phyloP scores from a whole-genome alignment of 2,329 filamentous ascomycete genomes.

The Pyricularia sp. region DNA sequence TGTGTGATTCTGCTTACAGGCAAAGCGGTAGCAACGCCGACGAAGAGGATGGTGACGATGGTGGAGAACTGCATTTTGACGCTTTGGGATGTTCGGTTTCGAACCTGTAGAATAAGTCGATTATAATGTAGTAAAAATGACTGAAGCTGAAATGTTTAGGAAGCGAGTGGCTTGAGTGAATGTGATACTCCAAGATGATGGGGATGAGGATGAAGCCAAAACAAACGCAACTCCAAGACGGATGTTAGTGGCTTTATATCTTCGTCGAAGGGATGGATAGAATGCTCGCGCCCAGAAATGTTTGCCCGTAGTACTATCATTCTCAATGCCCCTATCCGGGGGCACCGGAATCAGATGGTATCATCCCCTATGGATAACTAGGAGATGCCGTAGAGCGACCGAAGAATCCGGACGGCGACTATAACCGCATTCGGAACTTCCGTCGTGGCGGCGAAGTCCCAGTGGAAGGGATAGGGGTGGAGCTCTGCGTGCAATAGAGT shows the following conservation, averaged over 20 bases:
- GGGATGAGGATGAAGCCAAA: neutral
- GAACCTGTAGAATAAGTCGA: neutral
- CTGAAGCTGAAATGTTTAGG: neutral
- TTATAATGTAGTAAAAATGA: neutral
- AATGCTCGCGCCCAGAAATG: no score
- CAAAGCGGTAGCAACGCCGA: neutral
- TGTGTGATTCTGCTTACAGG: neutral
- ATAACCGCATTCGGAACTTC: neutral
- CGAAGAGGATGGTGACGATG: neutral
- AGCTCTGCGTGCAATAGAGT: no score
- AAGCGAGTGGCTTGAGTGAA: neutral
- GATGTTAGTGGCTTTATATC: neutral
- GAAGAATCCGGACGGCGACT: no score
- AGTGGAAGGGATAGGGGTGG: no score
- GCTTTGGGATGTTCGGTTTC: neutral
- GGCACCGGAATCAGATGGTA: neutral
- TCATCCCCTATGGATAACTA: neutral
- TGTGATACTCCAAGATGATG: neutral
- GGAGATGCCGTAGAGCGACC: neutral
- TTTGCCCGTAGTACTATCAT: no score
- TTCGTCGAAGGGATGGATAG: neutral
- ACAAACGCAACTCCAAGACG: neutral
- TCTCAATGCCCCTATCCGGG: no score
- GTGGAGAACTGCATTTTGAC: constrained; percentile 1
- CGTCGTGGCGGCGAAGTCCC: no score